Percentiles rank a stretch among this genome's conserved stretches.
Evolutionary conservation across 2,329 filamentous ascomycete species (phyloP).

Genomic region (Beauveria asiatica): DNA sequence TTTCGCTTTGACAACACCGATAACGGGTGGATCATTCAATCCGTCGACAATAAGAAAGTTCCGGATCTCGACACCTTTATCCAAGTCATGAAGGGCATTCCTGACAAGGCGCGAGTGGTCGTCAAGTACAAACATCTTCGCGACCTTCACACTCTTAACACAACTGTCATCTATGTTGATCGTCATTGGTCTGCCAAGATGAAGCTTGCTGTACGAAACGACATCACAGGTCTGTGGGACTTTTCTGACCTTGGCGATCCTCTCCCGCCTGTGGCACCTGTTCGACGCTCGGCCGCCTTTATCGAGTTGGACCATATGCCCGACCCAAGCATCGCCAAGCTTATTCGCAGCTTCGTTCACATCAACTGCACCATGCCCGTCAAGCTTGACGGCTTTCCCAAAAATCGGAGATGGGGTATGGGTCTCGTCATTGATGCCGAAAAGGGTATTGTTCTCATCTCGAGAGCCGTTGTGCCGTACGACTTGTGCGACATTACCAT

Average conservation of each 20-base stretch:
- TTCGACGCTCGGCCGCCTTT: slow-evolving; percentile 75
- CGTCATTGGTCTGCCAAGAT: slow-evolving; percentile 95
- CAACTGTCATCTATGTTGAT: slow-evolving; percentile 84
- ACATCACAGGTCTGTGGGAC: slow-evolving; percentile 86
- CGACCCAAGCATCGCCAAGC: slow-evolving; percentile 81
- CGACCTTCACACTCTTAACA: slow-evolving; percentile 90
- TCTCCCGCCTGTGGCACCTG: slow-evolving; percentile 63
- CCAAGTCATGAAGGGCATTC: slow-evolving; percentile 80
- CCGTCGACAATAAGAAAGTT: slow-evolving; percentile 84
- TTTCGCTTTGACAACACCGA: slow-evolving; percentile 90
- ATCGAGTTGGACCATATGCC: slow-evolving; percentile 84
- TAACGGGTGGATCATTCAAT: slow-evolving; percentile 88
- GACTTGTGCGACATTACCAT: slow-evolving; percentile 94
- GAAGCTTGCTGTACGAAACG: slow-evolving; percentile 85
- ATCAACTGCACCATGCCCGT: slow-evolving; percentile 89
- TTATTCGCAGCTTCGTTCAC: slow-evolving; percentile 90
- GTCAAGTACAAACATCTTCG: slow-evolving; percentile 93
- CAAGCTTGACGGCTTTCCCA: slow-evolving; percentile 96
- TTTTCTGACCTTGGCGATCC: slow-evolving; percentile 79
- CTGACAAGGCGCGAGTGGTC: slow-evolving; percentile 74
- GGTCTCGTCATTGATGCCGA: slow-evolving; percentile 96
- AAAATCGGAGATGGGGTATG: slow-evolving; percentile 89
- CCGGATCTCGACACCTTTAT: slow-evolving; percentile 84
- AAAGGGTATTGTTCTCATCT: slow-evolving; percentile 90
- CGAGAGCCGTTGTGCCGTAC: slow-evolving; percentile 87